Percentiles rank a stretch among this genome's conserved stretches.
Conservation (phyloP, 2,329 filamentous ascomycete genomes). For the Cladosporium sp. region DNA sequence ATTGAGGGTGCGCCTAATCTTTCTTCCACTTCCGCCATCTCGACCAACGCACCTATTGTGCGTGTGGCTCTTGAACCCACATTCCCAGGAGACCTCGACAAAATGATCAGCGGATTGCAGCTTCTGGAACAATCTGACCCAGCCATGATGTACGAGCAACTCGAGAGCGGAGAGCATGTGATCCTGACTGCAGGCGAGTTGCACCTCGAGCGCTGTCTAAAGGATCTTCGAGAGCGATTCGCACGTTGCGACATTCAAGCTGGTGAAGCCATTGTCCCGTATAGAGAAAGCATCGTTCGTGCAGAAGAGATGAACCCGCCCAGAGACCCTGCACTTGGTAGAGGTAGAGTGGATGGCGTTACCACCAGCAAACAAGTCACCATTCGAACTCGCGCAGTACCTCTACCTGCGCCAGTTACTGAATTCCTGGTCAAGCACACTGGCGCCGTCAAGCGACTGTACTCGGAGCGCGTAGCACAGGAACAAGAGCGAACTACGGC, state of each 20-base stretch:
- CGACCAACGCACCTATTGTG: conserved; percentile 77
- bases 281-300: conserved; percentile 82
- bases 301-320: conserved; percentile 90
- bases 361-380: conserved; percentile 86
- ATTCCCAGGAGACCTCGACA: conserved; percentile 86
- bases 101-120: conserved; percentile 86
- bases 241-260: conserved; percentile 93
- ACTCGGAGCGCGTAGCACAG: conserved; percentile 65
- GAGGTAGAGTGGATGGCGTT: conserved; percentile 72
- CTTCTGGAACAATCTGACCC: conserved; percentile 93
- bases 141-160: conserved; percentile 92
- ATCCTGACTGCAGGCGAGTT: conserved; percentile 90
- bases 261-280: conserved; percentile 91
- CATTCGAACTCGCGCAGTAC: conserved; percentile 73
- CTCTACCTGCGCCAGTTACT: conserved; percentile 74
- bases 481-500: conserved; percentile 45
- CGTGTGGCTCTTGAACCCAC: conserved; percentile 92
- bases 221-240: conserved; percentile 88
- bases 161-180: conserved; percentile 91
- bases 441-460: conserved; percentile 74
- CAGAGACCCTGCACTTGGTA: conserved; percentile 79
- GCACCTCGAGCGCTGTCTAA: conserved; percentile 89
- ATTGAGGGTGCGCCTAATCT: conserved; percentile 85
- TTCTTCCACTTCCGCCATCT: conserved; percentile 77
- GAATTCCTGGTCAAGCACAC: conserved; percentile 82